Conservation (phyloP, 768 basidiomycete genomes). For the Hypsizygus marmoreus region DNA sequence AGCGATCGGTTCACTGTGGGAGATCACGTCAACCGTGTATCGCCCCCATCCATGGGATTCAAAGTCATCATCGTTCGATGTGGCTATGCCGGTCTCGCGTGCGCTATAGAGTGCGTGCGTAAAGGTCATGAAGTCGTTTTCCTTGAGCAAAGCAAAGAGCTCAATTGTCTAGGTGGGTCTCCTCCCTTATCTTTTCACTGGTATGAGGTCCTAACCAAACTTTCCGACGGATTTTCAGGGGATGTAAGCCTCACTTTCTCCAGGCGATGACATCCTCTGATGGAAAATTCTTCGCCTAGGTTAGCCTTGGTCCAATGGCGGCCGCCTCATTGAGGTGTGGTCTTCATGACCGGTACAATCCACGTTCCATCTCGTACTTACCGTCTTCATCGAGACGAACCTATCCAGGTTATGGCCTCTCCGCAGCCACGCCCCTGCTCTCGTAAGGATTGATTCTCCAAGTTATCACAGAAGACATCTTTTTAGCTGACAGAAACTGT, state of each 20-base stretch:
- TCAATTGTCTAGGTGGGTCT: neutral
- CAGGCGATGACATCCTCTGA: too few relatives aligned
- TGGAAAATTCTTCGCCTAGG: too few relatives aligned
- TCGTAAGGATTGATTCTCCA: neutral
- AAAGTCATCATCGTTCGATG: conserved; percentile 2
- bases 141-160: neutral
- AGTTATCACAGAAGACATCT: too few relatives aligned
- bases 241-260: too few relatives aligned
- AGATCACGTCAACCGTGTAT: too few relatives aligned
- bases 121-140: conserved; percentile 5
- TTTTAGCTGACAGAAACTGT: too few relatives aligned
- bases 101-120: conserved; percentile 1
- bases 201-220: too few relatives aligned
- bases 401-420: neutral
- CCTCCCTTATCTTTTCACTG: too few relatives aligned
- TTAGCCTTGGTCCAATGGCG: too few relatives aligned
- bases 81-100: conserved; percentile 5
- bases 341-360: conserved; percentile 2
- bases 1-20: too few relatives aligned
- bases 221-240: too few relatives aligned
- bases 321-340: conserved; percentile 6
- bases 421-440: neutral
- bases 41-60: neutral
- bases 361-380: neutral
- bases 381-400: neutral